Evolutionary conservation across 1,284 basidiomycete genomes (phyloP), one percentile per base, ranked within the genome.

Genomic region (Caloboletus firmus): DNA sequence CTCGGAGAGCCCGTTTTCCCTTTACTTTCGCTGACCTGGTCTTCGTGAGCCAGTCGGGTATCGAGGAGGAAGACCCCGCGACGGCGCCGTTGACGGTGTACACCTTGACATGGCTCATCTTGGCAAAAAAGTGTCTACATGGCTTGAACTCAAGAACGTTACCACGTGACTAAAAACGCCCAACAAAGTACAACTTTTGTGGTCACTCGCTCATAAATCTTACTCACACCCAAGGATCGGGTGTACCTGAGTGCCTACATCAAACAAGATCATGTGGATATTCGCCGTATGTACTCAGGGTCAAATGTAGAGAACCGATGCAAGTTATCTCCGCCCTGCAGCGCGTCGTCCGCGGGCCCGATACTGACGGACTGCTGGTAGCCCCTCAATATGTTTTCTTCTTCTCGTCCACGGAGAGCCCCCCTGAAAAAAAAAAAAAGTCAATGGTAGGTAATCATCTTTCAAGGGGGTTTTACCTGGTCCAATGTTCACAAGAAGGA

Each of bases 331-430:
- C 53, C 26, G 15, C 44, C 26, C 40, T 35, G 40, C 39, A 49
- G 51, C 35, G 42, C 35, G 26, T 11, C n/a, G 39, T 46, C 47
- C 42, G 24, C 37, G 28, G 28, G 9, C 24, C 24, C 24, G 15
- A 47, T 24, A 34, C n/a, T 18, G 10, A 15, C 15, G n/a, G n/a
- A 39, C 30, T 18, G 20, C 35, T n/a, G 17, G 18, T 15, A 32
- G 13, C 15, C 26, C 28, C 56, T 73, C 71, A 91, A 64, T 82
- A 93, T 30, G 85, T 94, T 84, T 98, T 98, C 83, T 98, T 98
- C 83, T 98, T 98, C 81, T 98, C 95, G 76, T 99, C 97, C 56
- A 99, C 91, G 9, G 96, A 98, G 61, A 98, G 81, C 60, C 96
- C 96, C 56, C 95, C 90, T 85, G 51, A 5, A 24, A 24, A 10